Conservation (phyloP, 2,329 filamentous ascomycete species). For the Endoconidiophora polonica region DNA sequence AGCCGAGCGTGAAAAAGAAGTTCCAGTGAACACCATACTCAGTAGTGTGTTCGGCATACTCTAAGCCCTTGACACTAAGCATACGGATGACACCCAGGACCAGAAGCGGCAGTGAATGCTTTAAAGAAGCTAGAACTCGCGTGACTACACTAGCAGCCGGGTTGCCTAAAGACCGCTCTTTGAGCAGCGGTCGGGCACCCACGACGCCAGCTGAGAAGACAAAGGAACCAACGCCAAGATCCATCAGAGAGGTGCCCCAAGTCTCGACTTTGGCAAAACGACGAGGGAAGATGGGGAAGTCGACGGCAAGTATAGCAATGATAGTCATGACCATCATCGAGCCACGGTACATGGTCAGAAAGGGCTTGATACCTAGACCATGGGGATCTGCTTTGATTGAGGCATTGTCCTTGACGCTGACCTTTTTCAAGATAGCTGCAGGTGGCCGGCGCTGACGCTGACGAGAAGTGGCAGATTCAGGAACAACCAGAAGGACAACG, state of each 20-base stretch:
- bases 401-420: conserved; percentile 14
- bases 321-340: conserved; percentile 85
- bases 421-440: conserved; percentile 27
- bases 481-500: conserved; percentile 38
- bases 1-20: conserved; percentile 91
- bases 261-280: conserved; percentile 96
- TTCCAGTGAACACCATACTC: conserved; percentile 99
- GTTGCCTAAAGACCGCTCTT: conserved; percentile 40
- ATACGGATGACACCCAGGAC: conserved; percentile 66
- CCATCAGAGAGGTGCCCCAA: conserved; percentile 99
- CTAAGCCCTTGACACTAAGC: conserved; percentile 78
- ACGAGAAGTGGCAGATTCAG: conserved; percentile 20
- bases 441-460: conserved; percentile 4
- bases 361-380: conserved; percentile 66
- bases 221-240: conserved; percentile 91
- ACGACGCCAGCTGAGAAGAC: conserved; percentile 88
- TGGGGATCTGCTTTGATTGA: conserved; percentile 14
- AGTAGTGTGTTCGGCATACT: conserved; percentile 92
- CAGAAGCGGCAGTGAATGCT: conserved; percentile 71
- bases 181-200: conserved; percentile 66
- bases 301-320: conserved; percentile 85
- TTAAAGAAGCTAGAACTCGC: conserved; percentile 49
- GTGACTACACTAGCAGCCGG: conserved; percentile 29
- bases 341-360: conserved; percentile 80
- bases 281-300: conserved; percentile 82